Percentiles rank a stretch among this genome's conserved stretches.
Conservation (phyloP, 257 asterid genomes). For the Salvia splendens region DNA sequence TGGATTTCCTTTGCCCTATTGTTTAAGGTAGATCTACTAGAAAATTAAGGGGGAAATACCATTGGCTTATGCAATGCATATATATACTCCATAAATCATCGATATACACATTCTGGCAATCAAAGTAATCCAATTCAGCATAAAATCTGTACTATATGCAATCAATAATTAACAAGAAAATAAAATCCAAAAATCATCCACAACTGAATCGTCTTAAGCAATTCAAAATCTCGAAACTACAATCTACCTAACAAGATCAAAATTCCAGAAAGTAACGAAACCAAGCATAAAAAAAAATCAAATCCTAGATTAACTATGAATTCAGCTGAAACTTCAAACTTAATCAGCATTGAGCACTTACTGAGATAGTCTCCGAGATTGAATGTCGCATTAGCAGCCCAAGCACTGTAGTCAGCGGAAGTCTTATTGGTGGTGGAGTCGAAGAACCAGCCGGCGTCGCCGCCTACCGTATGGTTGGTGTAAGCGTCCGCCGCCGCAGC, state of each 20-base stretch:
- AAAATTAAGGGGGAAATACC: too few relatives aligned
- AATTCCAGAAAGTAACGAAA: not conserved
- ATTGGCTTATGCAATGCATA: too few relatives aligned
- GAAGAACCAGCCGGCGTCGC: conserved; percentile 77
- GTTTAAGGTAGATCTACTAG: too few relatives aligned
- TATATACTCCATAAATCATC: too few relatives aligned
- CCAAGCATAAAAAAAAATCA: not conserved
- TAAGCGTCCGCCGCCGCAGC: conserved; percentile 57
- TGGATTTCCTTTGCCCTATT: too few relatives aligned
- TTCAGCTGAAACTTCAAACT: not conserved
- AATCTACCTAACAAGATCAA: not conserved
- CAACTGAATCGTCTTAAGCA: too few relatives aligned
- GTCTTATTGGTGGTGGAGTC: conserved; percentile 46
- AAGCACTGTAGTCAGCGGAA: conserved; percentile 63
- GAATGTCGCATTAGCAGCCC: conserved; percentile 73
- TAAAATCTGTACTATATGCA: too few relatives aligned
- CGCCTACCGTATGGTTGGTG: conserved; percentile 83
- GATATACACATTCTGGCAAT: too few relatives aligned
- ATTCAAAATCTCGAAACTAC: too few relatives aligned
- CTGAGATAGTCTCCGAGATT: conserved; percentile 80
- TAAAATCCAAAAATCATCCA: too few relatives aligned
- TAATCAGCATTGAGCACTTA: conserved; percentile 34
- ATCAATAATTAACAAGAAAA: too few relatives aligned
- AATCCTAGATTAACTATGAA: conserved; percentile 3
- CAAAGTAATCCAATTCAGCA: too few relatives aligned